Percentiles rank a stretch among this genome's conserved stretches.
phyloP scores from a whole-genome alignment of 345 rosid genomes.

The Turritis glabra region DNA sequence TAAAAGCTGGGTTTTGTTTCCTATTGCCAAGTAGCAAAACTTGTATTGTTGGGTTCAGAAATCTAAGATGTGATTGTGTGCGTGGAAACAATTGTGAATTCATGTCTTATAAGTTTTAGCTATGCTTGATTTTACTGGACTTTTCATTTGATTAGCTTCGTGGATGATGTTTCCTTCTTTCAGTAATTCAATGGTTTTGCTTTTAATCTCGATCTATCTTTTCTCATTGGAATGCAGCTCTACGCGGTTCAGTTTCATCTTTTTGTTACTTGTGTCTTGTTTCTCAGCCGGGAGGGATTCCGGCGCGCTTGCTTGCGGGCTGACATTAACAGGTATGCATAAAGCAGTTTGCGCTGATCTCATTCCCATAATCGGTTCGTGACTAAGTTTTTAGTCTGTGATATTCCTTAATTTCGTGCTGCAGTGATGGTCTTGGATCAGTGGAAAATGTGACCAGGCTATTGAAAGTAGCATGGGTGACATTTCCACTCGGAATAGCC shows the following conservation, averaged over 20 bases:
- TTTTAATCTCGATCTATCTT: conserved; percentile 5
- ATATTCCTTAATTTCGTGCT: conserved; percentile 24
- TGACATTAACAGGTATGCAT: conserved; percentile 58
- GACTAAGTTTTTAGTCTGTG: background rate
- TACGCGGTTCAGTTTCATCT: conserved; percentile 86
- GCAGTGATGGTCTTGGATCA: conserved; percentile 49
- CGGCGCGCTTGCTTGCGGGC: conserved; percentile 91
- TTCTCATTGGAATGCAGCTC: conserved; percentile 49
- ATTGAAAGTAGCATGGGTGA: conserved; percentile 84
- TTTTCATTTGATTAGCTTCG: background rate
- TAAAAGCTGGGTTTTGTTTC: background rate
- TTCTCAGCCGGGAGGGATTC: conserved; percentile 95
- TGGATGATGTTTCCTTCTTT: conserved; percentile 1
- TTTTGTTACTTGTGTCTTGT: conserved; percentile 82
- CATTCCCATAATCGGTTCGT: background rate
- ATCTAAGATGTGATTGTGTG: background rate
- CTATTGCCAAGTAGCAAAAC: background rate
- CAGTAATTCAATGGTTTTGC: background rate
- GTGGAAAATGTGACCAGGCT: conserved; percentile 46
- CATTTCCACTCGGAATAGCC: conserved; percentile 66
- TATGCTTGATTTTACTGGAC: background rate
- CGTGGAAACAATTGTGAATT: background rate
- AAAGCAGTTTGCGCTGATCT: background rate
- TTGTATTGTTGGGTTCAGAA: background rate
- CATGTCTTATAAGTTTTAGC: background rate